Evolutionary conservation across 208 protist genomes (phyloP).

Genomic region (Crithidia fasciculata): DNA sequence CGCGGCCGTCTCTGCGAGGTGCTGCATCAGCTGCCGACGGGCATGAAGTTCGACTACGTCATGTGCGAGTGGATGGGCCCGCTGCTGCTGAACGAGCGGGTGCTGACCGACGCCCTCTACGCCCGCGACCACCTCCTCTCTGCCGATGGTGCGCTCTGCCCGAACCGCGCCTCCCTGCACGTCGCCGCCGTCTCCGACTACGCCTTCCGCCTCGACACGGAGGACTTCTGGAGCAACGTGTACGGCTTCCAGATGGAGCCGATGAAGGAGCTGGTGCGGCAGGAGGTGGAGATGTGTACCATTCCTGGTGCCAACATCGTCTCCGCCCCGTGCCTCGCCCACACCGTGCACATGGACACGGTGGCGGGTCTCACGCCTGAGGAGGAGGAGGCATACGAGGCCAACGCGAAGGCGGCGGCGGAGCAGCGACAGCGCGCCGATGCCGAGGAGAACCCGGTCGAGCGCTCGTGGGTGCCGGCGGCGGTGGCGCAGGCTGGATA

Average conservation of each 20-base stretch:
- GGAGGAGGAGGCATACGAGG: constrained; percentile 49
- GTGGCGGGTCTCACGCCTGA: constrained; percentile 45
- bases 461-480: constrained; percentile 44
- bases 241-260: constrained; percentile 93
- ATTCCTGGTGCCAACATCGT: constrained; percentile 81
- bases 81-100: constrained; percentile 82
- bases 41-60: constrained; percentile 85
- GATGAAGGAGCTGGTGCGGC: constrained; percentile 88
- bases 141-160: constrained; percentile 75
- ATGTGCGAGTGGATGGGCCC: constrained; percentile 92
- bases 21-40: constrained; percentile 62
- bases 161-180: constrained; percentile 83
- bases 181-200: constrained; percentile 88
- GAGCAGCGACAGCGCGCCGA: constrained; percentile 11
- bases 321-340: constrained; percentile 60
- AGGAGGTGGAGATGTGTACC: constrained; percentile 80
- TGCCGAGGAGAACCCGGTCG: constrained; percentile 62
- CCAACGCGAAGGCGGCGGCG: constrained; percentile 28
- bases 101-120: constrained; percentile 81
- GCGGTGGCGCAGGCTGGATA: constrained; percentile 54
- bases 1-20: constrained; percentile 76
- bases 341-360: constrained; percentile 68
- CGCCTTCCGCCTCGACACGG: constrained; percentile 80
- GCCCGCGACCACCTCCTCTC: constrained; percentile 79
- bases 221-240: constrained; percentile 93